Evolutionary conservation across 768 basidiomycete species (phyloP).

Genomic region (Inosperma sp.): DNA sequence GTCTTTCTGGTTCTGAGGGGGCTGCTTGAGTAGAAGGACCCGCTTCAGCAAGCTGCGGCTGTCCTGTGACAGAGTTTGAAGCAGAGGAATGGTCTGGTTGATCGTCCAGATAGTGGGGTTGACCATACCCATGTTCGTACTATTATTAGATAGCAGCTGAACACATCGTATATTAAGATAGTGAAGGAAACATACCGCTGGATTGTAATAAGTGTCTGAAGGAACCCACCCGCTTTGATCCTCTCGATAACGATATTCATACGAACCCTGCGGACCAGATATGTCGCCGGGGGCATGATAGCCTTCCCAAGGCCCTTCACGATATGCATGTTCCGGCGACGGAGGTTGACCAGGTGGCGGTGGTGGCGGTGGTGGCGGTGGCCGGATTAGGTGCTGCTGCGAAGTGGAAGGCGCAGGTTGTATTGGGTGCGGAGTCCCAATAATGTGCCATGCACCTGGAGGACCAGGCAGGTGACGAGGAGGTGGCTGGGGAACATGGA

Average conservation of each 20-base stretch:
- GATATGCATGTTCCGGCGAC: conserved; percentile 28
- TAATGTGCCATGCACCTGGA: conserved; percentile 37
- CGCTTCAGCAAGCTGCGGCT: conserved; percentile 11
- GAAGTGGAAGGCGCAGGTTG: conserved; percentile 62
- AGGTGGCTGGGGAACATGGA: no score
- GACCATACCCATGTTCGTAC: conserved; percentile 50
- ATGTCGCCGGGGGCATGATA: conserved; percentile 47
- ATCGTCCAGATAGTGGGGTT: conserved; percentile 48
- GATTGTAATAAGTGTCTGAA: conserved; percentile 53
- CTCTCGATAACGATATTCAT: conserved; percentile 60
- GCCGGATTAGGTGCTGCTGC: conserved; percentile 40
- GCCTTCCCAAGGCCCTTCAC: conserved; percentile 54
- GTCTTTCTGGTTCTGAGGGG: conserved; percentile 35
- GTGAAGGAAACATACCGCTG: conserved; percentile 37
- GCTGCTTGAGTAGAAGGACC: conserved; percentile 27
- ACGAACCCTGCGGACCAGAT: conserved; percentile 41
- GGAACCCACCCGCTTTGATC: conserved; percentile 50
- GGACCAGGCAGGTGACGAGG: conserved; percentile 34
- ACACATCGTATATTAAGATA: not conserved
- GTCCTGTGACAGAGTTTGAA: conserved; percentile 20
- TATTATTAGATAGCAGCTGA: conserved; percentile 15
- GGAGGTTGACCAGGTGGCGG: conserved; percentile 36
- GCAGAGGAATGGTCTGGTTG: conserved; percentile 24
- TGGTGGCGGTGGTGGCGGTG: conserved; percentile 43
- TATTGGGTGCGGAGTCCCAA: conserved; percentile 60